Conservation (phyloP, 164 flowering plant genomes). For the Vitis amurensis region DNA sequence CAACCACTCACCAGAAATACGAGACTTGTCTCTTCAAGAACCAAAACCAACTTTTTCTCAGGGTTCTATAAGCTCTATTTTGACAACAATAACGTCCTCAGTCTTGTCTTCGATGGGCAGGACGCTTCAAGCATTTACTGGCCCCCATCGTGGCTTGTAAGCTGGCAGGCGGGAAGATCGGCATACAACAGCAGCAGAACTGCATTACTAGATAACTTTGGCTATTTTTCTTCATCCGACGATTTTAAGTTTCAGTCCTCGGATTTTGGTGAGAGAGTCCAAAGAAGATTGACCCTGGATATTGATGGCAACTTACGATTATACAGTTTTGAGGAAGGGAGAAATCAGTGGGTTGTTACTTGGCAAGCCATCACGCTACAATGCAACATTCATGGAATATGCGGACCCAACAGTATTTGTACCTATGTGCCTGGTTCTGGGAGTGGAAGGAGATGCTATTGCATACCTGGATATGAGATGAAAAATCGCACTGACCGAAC, state of each 20-base stretch:
- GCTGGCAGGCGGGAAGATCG: neutral
- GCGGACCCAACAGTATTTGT: neutral
- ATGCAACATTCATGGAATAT: conserved; percentile 8
- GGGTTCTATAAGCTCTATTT: too few relatives aligned
- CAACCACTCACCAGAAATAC: conserved; percentile 18
- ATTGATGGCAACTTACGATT: conserved; percentile 6
- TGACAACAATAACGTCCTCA: neutral
- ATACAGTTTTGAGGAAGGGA: neutral
- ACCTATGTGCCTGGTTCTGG: too few relatives aligned
- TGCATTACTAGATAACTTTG: conserved; percentile 5
- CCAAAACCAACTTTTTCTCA: neutral
- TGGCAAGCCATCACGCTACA: conserved; percentile 3
- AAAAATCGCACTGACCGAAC: too few relatives aligned
- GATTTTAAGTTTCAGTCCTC: neutral
- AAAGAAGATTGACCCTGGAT: conserved; percentile 6
- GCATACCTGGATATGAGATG: too few relatives aligned
- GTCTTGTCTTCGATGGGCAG: conserved; percentile 8
- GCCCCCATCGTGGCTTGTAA: conserved; percentile 4
- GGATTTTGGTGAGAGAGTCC: neutral
- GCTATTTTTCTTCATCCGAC: neutral
- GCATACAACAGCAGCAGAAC: conserved; percentile 2
- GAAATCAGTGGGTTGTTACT: neutral
- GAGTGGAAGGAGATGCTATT: too few relatives aligned
- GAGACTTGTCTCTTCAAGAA: conserved; percentile 11
- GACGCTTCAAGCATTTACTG: conserved; percentile 19